A percentile compares a stretch with the other conserved stretches of the same genome.
Evolutionary conservation across 495 filamentous ascomycete species (phyloP).

Genomic region (Friedmanniomyces simplex): DNA sequence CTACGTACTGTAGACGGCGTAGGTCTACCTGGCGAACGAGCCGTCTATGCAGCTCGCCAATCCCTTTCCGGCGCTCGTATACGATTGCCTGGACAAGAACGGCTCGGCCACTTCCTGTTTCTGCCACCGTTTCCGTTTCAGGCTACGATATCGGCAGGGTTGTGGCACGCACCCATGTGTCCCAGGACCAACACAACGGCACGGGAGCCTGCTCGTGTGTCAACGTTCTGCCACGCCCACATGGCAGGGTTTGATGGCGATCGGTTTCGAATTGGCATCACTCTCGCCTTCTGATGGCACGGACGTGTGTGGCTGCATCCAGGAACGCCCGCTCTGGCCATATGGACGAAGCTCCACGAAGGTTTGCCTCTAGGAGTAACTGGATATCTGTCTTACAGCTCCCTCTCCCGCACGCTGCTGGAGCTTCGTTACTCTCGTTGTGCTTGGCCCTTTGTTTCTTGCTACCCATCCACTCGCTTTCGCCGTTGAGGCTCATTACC

Average conservation of each 20-base stretch:
- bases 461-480: not conserved
- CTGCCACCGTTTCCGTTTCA: not conserved
- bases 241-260: not conserved
- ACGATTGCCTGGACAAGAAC: too few relatives aligned
- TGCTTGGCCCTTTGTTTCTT: not conserved
- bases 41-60: too few relatives aligned
- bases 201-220: not conserved
- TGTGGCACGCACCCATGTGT: not conserved
- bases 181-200: not conserved
- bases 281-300: not conserved
- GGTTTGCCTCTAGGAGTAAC: not conserved
- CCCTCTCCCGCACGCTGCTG: not conserved
- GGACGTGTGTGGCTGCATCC: not conserved
- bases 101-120: too few relatives aligned
- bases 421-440: not conserved
- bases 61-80: too few relatives aligned
- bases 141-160: not conserved
- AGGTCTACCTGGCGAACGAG: too few relatives aligned
- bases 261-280: not conserved
- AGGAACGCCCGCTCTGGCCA: not conserved
- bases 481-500: not conserved
- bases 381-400: not conserved
- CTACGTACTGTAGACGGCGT: too few relatives aligned
- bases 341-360: not conserved
- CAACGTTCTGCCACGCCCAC: not conserved